Evolutionary conservation across 169 alveolate genomes (phyloP).

Genomic region (Plasmodium berghei): DNA sequence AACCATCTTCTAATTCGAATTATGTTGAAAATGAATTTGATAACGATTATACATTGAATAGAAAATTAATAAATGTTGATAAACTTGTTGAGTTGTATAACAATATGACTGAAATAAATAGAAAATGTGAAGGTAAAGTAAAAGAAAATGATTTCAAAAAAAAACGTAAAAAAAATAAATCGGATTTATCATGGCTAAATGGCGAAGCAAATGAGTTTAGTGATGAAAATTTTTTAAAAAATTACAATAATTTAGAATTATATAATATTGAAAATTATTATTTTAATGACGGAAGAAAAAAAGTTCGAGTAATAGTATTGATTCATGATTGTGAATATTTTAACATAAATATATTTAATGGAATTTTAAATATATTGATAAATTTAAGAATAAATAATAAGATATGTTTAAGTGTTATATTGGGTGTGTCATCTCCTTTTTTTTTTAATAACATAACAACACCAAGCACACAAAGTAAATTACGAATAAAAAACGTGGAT

Average conservation of each 20-base stretch:
- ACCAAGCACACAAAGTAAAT: slow-evolving; percentile 65
- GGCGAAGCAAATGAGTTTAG: not conserved
- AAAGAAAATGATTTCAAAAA: not conserved
- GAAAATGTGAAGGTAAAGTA: not conserved
- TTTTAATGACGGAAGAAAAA: slow-evolving; percentile 54
- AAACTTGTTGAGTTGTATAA: slow-evolving; percentile 22
- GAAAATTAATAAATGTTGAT: slow-evolving; percentile 30
- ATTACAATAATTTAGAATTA: not conserved
- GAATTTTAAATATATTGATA: slow-evolving; percentile 48
- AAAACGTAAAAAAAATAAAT: too few relatives aligned
- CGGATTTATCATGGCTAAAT: not conserved
- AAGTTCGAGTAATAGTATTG: slow-evolving; percentile 29
- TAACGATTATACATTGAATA: not conserved
- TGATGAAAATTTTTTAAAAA: not conserved
- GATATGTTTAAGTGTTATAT: slow-evolving; percentile 51
- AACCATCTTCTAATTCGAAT: not conserved
- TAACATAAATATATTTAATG: slow-evolving; percentile 53
- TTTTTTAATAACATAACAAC: slow-evolving; percentile 58
- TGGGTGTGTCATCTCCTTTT: slow-evolving; percentile 59
- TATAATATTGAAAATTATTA: slow-evolving; percentile 43
- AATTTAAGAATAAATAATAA: slow-evolving; percentile 50
- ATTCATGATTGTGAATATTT: slow-evolving; percentile 72
- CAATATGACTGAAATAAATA: slow-evolving; percentile 43
- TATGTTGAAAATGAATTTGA: not conserved
- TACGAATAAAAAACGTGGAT: slow-evolving; percentile 48